These are phyloP conservation scores for Tranzscheliella williamsii DNA, from an alignment of 1,284 basidiomycete genomes.

Conservation along the genomic window DNA sequence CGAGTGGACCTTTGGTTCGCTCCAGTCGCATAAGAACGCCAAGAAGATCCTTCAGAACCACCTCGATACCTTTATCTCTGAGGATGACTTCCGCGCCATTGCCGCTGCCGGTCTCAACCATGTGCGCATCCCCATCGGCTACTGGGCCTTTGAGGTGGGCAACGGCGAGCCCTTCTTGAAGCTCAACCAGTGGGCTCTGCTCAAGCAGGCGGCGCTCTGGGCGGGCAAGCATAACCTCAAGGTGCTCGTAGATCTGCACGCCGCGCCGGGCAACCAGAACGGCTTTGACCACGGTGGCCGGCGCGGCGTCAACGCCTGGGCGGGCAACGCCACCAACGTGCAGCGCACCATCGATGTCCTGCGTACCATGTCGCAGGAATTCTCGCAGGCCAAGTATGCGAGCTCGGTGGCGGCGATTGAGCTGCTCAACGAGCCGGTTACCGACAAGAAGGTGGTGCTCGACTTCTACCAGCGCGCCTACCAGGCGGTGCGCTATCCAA, in stretches of 20 bases:
- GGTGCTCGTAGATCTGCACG: constrained; percentile 74
- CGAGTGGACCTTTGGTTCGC: constrained; percentile 81
- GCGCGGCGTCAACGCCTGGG: constrained; percentile 72
- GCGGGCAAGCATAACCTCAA: constrained; percentile 75
- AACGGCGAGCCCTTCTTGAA: constrained; percentile 81
- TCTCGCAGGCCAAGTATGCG: constrained; percentile 38
- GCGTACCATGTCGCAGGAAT: constrained; percentile 62
- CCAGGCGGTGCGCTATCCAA: constrained; percentile 45
- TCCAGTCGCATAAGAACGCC: constrained; percentile 64
- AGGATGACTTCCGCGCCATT: constrained; percentile 74
- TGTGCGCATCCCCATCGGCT: constrained; percentile 84
- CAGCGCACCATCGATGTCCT: constrained; percentile 73
- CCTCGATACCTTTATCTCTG: constrained; percentile 81
- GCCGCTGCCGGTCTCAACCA: constrained; percentile 65
- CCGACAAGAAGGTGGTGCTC: constrained; percentile 27
- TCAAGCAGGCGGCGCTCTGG: constrained; percentile 73
- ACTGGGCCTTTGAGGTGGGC: constrained; percentile 85
- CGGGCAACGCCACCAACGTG: constrained; percentile 70
- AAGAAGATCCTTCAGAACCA: constrained; percentile 63
- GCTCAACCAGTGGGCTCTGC: constrained; percentile 71
- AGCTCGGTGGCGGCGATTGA: constrained; percentile 49
- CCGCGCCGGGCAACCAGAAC: constrained; percentile 63
- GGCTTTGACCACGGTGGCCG: constrained; percentile 69
- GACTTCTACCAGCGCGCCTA: constrained; percentile 50
- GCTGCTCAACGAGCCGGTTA: constrained; percentile 53